Evolutionary conservation across 352 stramenopile species (phyloP), one percentile per base, ranked within the genome.

Genomic region (Pythium brachiatum): DNA sequence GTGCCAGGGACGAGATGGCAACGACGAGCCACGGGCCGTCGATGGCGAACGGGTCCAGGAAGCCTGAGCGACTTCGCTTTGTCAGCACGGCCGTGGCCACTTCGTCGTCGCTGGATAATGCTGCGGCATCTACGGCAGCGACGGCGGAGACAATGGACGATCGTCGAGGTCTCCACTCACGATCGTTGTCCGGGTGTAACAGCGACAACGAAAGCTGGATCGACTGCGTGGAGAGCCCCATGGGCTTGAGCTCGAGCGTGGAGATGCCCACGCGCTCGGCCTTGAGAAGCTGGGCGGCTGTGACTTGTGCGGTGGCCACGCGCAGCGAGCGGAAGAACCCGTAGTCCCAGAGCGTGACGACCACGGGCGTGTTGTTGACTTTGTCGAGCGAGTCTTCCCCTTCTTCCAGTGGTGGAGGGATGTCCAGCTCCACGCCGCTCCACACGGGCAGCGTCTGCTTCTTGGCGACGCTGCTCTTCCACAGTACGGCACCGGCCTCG

Each of bases 271-370:
- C 66, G 9, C 63, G 41, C 13, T 79, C 70, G 25, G 78, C 72
- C 15, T 50, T 53, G 9, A 87, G 68, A 12, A 88, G 41, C 43
- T 90, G 67, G 0, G 76, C 72, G 26, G 75, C 60, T 7, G 78
- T 70, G 9, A 88, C 60, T 26, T 68, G 73, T 3, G 76, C 67
- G 5, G 72, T 72, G 20, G 81, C 81, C 20, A 90, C 78, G 32
- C 84, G 86, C 5, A 82, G 63, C 6, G 79, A 81, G 16, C 72
- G 79, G 54, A 90, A 86, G 51, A 90, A 74, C 3, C 68, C 64
- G 55, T 89, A 72, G 66, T 90, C 81, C 77, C 77, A 90, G 3
- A 90, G 68, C 64, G 74, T 78, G n/a, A 88, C 73, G 64, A 63
- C 47, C 7, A 68, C 55, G 21, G 50, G 50, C 31, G 50, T 56